These are phyloP conservation scores for Mycena epipterygia DNA, from an alignment of 768 basidiomycete genomes.

Conservation along the genomic window DNA sequence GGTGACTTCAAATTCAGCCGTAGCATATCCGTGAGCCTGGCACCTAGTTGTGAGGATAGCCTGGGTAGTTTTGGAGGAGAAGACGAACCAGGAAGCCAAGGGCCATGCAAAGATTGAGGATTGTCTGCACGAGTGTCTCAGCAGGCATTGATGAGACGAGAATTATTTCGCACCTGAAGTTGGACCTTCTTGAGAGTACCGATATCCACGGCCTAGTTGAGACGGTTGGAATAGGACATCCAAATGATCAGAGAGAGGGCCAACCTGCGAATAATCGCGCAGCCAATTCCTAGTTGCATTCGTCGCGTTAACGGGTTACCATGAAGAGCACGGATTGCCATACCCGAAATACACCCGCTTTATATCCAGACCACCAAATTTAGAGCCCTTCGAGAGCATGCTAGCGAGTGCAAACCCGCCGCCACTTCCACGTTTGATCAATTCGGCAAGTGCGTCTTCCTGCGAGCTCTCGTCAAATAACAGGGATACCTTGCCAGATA, in stretches of 20 bases:
- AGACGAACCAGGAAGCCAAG: conserved; percentile 86
- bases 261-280: conserved; percentile 86
- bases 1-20: conserved; percentile 90
- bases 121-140: conserved; percentile 64
- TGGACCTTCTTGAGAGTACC: conserved; percentile 81
- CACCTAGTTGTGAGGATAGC: not conserved
- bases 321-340: conserved; percentile 31
- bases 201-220: conserved; percentile 82
- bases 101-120: conserved; percentile 90
- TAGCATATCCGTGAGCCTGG: conserved; percentile 86
- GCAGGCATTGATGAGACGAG: not conserved
- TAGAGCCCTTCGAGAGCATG: conserved; percentile 71
- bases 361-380: conserved; percentile 85
- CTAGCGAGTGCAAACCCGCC: conserved; percentile 71
- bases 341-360: conserved; percentile 89
- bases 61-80: not conserved
- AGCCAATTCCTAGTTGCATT: conserved; percentile 78
- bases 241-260: conserved; percentile 1
- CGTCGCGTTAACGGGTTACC: not conserved
- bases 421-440: conserved; percentile 68
- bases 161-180: conserved; percentile 65
- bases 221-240: not conserved
- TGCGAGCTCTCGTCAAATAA: conserved; percentile 48
- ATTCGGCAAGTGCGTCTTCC: conserved; percentile 78
- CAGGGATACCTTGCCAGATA: conserved; percentile 33